These are phyloP conservation scores for Scheffersomyces cryptocercus DNA, from an alignment of 1,139 yeast species.

Conservation along the genomic window DNA sequence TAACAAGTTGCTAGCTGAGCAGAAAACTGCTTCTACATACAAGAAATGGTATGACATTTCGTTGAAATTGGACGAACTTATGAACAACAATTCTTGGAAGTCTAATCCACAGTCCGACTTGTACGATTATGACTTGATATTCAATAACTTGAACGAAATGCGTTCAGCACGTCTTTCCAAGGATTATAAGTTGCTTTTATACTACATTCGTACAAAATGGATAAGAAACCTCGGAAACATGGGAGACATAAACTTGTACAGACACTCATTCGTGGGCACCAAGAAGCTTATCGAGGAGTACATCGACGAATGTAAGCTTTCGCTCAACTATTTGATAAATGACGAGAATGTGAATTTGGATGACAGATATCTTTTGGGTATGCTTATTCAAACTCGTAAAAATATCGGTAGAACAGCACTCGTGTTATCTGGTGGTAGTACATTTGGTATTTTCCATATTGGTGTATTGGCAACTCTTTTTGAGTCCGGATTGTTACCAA, in stretches of 20 bases:
- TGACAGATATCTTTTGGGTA: conserved; percentile 69
- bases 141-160: conserved; percentile 56
- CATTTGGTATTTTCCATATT: conserved; percentile 88
- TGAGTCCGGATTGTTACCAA: conserved; percentile 75
- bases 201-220: conserved; percentile 82
- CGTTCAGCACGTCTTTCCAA: conserved; percentile 55
- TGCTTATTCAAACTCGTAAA: conserved; percentile 83
- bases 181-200: conserved; percentile 64
- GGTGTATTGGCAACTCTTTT: conserved; percentile 84
- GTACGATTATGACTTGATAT: conserved; percentile 71
- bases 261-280: conserved; percentile 84
- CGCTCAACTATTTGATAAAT: conserved; percentile 53
- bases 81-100: conserved; percentile 75
- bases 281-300: conserved; percentile 81
- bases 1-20: conserved; percentile 43
- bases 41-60: conserved; percentile 71
- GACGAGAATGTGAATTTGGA: conserved; percentile 53
- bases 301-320: conserved; percentile 69
- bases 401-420: conserved; percentile 93
- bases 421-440: conserved; percentile 92
- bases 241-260: conserved; percentile 77
- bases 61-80: conserved; percentile 59
- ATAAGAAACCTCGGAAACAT: conserved; percentile 83
- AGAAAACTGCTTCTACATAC: conserved; percentile 64
- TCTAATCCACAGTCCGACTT: conserved; percentile 55